Conservation (phyloP, 75 land plant species). For the Sequoia sempervirens region DNA sequence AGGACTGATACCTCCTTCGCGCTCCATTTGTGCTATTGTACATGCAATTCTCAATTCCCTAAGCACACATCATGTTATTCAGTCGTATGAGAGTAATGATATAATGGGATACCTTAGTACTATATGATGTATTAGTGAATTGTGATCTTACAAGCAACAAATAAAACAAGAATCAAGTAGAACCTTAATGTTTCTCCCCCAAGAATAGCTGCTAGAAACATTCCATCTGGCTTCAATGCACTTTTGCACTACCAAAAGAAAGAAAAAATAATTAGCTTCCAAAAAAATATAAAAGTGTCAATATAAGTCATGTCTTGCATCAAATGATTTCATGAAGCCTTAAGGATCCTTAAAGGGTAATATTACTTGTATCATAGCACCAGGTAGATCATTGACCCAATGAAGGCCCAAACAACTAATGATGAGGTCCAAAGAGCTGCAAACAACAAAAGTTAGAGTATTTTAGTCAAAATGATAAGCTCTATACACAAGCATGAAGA, state of each 20-base stretch:
- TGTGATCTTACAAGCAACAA: background rate
- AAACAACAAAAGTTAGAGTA: background rate
- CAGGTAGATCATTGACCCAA: conserved; percentile 97
- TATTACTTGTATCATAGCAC: conserved; percentile 87
- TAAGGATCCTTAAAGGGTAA: conserved; percentile 5
- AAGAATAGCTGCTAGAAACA: conserved; percentile 84
- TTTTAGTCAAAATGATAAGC: background rate
- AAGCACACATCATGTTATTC: background rate
- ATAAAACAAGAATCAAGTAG: background rate
- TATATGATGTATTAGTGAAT: background rate
- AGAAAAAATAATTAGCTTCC: background rate
- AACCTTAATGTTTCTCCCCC: conserved; percentile 90
- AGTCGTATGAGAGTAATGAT: background rate
- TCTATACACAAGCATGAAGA: background rate
- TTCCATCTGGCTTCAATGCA: conserved; percentile 91
- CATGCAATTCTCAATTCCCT: conserved; percentile 93
- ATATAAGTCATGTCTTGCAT: background rate
- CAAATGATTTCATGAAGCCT: background rate
- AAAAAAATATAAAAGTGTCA: background rate
- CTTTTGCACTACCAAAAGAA: conserved; percentile 60
- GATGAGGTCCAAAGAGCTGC: conserved; percentile 82
- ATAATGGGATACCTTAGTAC: background rate
- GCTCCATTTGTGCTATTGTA: conserved; percentile 86
- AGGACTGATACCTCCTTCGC: conserved; percentile 95
- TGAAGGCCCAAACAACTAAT: conserved; percentile 91